Conservation (phyloP, 306 rosid species). For the Corylus heterophylla region DNA sequence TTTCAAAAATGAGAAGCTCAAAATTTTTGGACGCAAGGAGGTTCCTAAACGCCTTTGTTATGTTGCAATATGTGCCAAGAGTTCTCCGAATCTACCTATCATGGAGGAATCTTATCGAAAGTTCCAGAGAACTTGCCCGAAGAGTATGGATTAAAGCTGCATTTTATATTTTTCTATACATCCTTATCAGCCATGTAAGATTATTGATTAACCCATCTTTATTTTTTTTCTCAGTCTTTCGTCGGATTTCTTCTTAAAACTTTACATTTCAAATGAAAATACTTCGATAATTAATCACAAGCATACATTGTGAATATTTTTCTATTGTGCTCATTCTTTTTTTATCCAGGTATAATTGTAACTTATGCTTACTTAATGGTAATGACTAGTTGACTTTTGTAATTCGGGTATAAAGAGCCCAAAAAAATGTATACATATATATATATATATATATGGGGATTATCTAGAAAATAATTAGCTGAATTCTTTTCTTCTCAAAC, state of each 20-base stretch:
- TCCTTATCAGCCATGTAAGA: conserved; percentile 94
- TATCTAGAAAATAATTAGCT: too few species aligned
- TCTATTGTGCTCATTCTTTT: too few species aligned
- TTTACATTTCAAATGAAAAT: too few species aligned
- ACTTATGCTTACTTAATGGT: too few species aligned
- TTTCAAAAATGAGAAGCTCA: conserved; percentile 59
- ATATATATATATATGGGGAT: too few species aligned
- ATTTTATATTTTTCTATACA: conserved; percentile 77
- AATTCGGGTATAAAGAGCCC: too few species aligned
- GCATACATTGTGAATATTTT: too few species aligned
- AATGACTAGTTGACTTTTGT: background rate
- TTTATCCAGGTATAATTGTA: too few species aligned
- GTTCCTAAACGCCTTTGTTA: conserved; percentile 63
- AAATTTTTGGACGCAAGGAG: conserved; percentile 48
- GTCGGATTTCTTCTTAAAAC: background rate
- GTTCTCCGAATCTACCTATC: conserved; percentile 71
- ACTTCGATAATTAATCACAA: too few species aligned
- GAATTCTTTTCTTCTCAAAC: too few species aligned
- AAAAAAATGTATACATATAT: too few species aligned
- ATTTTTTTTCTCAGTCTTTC: background rate
- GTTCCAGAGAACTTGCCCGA: conserved; percentile 56
- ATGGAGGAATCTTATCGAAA: conserved; percentile 79
- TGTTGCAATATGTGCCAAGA: conserved; percentile 80
- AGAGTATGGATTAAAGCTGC: conserved; percentile 92
- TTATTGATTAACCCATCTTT: conserved; percentile 2